Conservation (phyloP, 805 yeast species). For the Debaryomyces castellii region DNA sequence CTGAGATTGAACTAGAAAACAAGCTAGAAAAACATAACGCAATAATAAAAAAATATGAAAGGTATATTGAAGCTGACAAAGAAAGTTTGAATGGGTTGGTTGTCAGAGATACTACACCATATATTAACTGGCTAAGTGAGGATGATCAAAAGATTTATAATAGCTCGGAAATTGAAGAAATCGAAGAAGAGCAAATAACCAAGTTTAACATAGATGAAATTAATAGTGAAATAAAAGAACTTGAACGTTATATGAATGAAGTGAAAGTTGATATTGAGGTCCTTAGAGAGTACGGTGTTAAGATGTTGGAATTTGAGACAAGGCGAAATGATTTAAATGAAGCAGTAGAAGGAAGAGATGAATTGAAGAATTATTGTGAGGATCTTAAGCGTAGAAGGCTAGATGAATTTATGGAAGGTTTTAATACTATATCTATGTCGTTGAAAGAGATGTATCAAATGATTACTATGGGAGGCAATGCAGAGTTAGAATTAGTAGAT, state of each 20-base stretch:
- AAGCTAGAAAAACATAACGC: conserved; percentile 57
- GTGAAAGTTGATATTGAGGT: conserved; percentile 71
- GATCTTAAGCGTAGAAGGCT: conserved; percentile 69
- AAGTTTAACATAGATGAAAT: conserved; percentile 48
- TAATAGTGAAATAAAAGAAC: conserved; percentile 48
- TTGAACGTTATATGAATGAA: conserved; percentile 56
- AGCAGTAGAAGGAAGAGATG: conserved; percentile 68
- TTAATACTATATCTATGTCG: conserved; percentile 79
- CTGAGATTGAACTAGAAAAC: conserved; percentile 65
- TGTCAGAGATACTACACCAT: conserved; percentile 53
- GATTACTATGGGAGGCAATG: conserved; percentile 99
- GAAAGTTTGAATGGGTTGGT: conserved; percentile 44
- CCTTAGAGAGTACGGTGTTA: conserved; percentile 69
- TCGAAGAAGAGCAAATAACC: conserved; percentile 52
- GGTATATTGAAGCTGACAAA: conserved; percentile 36
- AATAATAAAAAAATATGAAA: conserved; percentile 35
- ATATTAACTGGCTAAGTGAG: conserved; percentile 50
- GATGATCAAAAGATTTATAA: conserved; percentile 36
- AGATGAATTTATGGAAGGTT: conserved; percentile 93
- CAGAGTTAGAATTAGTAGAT: conserved; percentile 93
- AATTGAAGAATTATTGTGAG: conserved; percentile 58
- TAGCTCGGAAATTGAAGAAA: conserved; percentile 38
- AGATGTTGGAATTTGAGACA: conserved; percentile 60
- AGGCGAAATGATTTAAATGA: conserved; percentile 66
- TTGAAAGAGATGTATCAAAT: conserved; percentile 96